Conservation (phyloP, 2,329 filamentous ascomycete genomes). For the Nannizziopsis arthrosporioides region DNA sequence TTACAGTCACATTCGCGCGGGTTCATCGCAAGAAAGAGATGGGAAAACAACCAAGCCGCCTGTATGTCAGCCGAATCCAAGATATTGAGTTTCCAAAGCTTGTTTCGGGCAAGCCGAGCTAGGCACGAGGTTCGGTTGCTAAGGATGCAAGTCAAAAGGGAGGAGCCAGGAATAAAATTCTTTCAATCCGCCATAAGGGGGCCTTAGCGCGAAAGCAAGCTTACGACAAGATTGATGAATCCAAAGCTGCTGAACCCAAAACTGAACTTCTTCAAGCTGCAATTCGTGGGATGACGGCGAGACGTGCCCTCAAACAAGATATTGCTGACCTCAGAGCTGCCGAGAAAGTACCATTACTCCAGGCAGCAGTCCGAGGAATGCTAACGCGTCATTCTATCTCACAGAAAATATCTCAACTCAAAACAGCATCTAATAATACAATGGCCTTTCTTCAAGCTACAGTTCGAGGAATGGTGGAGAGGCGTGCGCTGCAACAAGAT, state of each 20-base stretch:
- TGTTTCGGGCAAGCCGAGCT: constrained; percentile 50
- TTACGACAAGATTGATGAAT: constrained; percentile 47
- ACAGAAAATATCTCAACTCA: constrained; percentile 46
- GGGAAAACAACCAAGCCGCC: constrained; percentile 54
- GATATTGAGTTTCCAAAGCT: constrained; percentile 68
- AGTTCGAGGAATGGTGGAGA: constrained; percentile 40
- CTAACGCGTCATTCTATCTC: constrained; percentile 32
- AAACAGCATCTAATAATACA: constrained; percentile 51
- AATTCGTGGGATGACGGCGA: constrained; percentile 40
- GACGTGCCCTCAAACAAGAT: constrained; percentile 8
- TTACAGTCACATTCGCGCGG: constrained; percentile 72
- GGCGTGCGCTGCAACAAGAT: constrained; percentile 10
- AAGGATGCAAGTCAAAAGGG: constrained; percentile 28
- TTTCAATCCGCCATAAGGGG: constrained; percentile 48
- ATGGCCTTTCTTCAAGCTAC: constrained; percentile 45
- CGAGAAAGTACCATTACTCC: constrained; percentile 36
- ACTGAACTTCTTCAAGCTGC: constrained; percentile 45
- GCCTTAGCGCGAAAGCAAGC: constrained; percentile 33
- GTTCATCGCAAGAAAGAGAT: constrained; percentile 55
- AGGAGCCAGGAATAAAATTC: constrained; percentile 35
- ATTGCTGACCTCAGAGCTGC: neutral
- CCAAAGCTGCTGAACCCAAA: constrained; percentile 51
- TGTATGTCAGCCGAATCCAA: constrained; percentile 61
- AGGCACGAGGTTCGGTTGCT: constrained; percentile 35
- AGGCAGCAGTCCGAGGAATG: constrained; percentile 43